These are phyloP conservation scores for Pseudoturritis turrita DNA, from an alignment of 345 rosid genomes.

Conservation along the genomic window DNA sequence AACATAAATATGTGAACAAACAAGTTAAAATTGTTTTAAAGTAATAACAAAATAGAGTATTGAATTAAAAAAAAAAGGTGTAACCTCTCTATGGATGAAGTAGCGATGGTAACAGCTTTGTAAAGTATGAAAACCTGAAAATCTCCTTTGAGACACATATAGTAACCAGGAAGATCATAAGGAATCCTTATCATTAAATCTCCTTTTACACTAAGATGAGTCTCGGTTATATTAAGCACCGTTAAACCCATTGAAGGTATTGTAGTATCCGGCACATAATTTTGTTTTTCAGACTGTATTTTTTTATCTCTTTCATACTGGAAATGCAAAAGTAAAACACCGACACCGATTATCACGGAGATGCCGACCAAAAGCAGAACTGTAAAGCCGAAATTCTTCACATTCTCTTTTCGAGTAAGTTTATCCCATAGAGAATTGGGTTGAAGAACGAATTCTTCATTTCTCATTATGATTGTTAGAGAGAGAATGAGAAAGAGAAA, in stretches of 20 bases:
- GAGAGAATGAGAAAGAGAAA: not conserved
- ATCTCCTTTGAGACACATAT: not conserved
- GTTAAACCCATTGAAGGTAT: not conserved
- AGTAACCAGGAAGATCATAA: not conserved
- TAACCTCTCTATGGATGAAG: not conserved
- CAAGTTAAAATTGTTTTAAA: not conserved
- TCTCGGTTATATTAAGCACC: not conserved
- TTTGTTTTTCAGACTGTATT: no score
- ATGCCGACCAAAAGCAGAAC: no score
- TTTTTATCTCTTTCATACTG: no score
- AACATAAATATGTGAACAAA: not conserved
- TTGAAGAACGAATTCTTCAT: not conserved
- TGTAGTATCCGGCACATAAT: no score
- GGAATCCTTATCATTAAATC: not conserved
- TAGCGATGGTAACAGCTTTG: not conserved
- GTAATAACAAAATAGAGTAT: not conserved
- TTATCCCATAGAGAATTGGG: not conserved
- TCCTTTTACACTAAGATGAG: not conserved
- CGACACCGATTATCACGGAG: no score
- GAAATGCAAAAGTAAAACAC: no score
- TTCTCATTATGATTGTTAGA: not conserved
- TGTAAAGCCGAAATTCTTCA: no score
- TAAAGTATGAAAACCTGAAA: not conserved
- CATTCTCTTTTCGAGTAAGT: no score
- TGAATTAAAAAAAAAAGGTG: not conserved